These are phyloP conservation scores for Elsinoe perseae DNA, from an alignment of 2,329 filamentous ascomycete species.

Conservation along the genomic window DNA sequence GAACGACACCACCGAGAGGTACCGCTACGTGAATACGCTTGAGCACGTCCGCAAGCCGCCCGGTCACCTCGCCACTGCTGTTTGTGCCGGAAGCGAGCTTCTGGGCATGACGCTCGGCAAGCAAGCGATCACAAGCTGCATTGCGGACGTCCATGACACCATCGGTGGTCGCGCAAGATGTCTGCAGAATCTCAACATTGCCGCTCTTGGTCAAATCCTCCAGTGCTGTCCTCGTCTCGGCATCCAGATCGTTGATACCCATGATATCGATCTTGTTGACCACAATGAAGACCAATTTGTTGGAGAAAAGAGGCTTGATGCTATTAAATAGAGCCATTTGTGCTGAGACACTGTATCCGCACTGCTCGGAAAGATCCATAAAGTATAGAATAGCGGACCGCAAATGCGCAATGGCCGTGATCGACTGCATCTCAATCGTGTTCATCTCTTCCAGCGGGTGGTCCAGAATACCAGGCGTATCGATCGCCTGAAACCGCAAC, in stretches of 20 bases:
- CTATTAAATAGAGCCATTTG: constrained; percentile 94
- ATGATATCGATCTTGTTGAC: constrained; percentile 97
- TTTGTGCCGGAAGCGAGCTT: constrained; percentile 88
- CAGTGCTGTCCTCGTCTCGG: constrained; percentile 68
- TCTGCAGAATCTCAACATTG: constrained; percentile 85
- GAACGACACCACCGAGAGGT: constrained; percentile 70
- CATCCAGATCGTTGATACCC: constrained; percentile 76
- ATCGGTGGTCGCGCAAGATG: constrained; percentile 91
- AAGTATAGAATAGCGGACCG: constrained; percentile 94
- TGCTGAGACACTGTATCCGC: constrained; percentile 83
- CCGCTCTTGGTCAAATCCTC: constrained; percentile 74
- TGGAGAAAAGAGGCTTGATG: constrained; percentile 93
- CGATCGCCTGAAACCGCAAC: constrained; percentile 82
- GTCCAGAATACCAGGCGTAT: constrained; percentile 96
- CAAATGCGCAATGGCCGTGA: constrained; percentile 94
- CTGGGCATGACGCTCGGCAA: constrained; percentile 87
- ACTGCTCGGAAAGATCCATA: constrained; percentile 96
- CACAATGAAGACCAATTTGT: constrained; percentile 94
- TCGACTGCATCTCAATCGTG: constrained; percentile 98
- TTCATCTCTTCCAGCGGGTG: constrained; percentile 99
- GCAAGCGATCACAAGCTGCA: constrained; percentile 81
- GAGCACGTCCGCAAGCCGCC: constrained; percentile 82
- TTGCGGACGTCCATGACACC: constrained; percentile 94
- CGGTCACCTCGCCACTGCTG: constrained; percentile 64
- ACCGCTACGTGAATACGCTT: constrained; percentile 94